These are phyloP conservation scores for Myochromella boudieri DNA, from an alignment of 768 basidiomycete species.

Conservation along the genomic window DNA sequence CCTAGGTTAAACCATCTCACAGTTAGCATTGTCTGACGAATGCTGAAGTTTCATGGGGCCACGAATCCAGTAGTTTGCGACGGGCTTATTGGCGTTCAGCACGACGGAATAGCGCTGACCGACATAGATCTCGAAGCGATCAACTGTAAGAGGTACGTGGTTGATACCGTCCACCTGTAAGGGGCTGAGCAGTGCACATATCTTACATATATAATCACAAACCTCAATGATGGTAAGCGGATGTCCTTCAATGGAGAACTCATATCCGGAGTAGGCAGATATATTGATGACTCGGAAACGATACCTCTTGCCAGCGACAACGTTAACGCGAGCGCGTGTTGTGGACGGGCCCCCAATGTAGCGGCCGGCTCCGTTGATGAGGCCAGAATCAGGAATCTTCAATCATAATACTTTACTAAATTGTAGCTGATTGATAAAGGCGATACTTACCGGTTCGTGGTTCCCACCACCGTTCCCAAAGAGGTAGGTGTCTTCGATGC, in stretches of 20 bases:
- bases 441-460: conserved; percentile 12
- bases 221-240: conserved; percentile 26
- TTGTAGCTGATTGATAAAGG: conserved; percentile 1
- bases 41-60: conserved; percentile 30
- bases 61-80: conserved; percentile 40
- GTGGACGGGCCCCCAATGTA: conserved; percentile 34
- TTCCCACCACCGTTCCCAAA: conserved; percentile 6
- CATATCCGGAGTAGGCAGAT: conserved; percentile 31
- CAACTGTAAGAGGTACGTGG: conserved; percentile 26
- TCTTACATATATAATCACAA: conserved; percentile 19
- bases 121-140: conserved; percentile 30
- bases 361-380: conserved; percentile 34
- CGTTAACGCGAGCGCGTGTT: conserved; percentile 33
- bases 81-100: conserved; percentile 20
- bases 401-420: background rate
- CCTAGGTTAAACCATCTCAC: background rate
- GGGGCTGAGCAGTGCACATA: background rate
- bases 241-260: conserved; percentile 27
- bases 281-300: conserved; percentile 41
- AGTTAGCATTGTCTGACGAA: conserved; percentile 18
- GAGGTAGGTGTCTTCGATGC: conserved; percentile 8
- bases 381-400: conserved; percentile 24
- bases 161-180: conserved; percentile 35
- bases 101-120: conserved; percentile 28
- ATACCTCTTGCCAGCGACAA: conserved; percentile 28